These are phyloP conservation scores for Globisporangium iwayamae DNA, from an alignment of 352 stramenopile genomes.

Conservation along the genomic window DNA sequence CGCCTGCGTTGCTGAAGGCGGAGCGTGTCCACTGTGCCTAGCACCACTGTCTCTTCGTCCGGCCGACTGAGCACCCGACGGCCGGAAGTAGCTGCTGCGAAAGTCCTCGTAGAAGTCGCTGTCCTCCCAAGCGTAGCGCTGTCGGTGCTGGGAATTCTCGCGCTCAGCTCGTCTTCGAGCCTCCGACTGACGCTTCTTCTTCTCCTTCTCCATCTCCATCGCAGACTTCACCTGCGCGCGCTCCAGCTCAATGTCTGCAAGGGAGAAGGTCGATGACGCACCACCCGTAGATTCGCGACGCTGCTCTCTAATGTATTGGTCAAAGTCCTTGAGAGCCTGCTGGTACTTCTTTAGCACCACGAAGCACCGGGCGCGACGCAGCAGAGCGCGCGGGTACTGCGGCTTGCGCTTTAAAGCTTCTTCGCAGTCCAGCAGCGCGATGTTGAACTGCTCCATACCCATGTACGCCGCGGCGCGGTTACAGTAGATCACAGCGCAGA, in stretches of 20 bases:
- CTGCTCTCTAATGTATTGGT: slow-evolving; percentile 60
- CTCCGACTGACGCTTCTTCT: slow-evolving; percentile 32
- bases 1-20: not conserved
- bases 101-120: slow-evolving; percentile 52
- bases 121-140: slow-evolving; percentile 44
- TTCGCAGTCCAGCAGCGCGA: slow-evolving; percentile 72
- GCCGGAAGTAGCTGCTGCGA: slow-evolving; percentile 22
- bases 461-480: slow-evolving; percentile 82
- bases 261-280: slow-evolving; percentile 3
- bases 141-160: slow-evolving; percentile 24
- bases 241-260: slow-evolving; percentile 42
- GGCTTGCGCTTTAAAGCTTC: slow-evolving; percentile 61
- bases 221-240: slow-evolving; percentile 41
- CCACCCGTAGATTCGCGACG: slow-evolving; percentile 15
- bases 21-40: not conserved
- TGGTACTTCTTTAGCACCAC: slow-evolving; percentile 52
- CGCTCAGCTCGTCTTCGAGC: slow-evolving; percentile 40
- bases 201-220: slow-evolving; percentile 42
- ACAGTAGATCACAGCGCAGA: slow-evolving; percentile 75
- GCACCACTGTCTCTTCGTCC: not conserved
- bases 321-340: slow-evolving; percentile 70
- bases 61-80: not conserved
- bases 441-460: slow-evolving; percentile 58
- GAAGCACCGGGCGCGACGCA: slow-evolving; percentile 72
- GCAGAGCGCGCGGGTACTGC: slow-evolving; percentile 48